Evolutionary conservation across 495 filamentous ascomycete species (phyloP).

Genomic region (Stereocaulon alpinum): DNA sequence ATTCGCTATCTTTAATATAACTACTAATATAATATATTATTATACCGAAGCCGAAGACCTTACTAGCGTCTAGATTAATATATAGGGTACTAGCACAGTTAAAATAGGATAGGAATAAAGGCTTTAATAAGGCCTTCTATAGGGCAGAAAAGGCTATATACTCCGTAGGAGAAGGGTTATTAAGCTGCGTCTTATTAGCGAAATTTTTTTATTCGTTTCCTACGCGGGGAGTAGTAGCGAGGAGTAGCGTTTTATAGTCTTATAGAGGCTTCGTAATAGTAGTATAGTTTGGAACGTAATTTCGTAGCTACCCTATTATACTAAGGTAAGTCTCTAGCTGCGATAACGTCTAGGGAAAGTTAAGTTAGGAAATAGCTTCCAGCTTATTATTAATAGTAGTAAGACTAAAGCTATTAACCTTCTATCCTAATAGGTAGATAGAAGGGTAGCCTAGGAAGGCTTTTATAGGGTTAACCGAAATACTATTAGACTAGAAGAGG

Average conservation of each 20-base stretch:
- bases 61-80: no score
- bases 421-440: conserved; percentile 9
- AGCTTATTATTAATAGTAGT: no score
- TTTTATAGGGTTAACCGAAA: conserved; percentile 7
- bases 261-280: conserved; percentile 8
- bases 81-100: no score
- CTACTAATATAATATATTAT: no score
- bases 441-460: conserved; percentile 3
- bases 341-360: no score
- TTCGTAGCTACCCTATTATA: no score
- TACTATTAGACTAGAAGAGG: conserved; percentile 6
- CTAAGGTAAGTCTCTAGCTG: no score
- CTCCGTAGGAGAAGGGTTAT: neutral
- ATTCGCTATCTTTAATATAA: neutral
- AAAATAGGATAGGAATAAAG: conserved; percentile 6
- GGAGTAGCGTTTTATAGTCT: conserved; percentile 4
- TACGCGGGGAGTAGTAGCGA: neutral
- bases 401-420: neutral
- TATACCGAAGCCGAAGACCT: no score
- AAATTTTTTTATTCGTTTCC: no score
- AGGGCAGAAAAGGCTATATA: neutral
- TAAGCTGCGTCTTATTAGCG: neutral
- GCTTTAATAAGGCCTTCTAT: neutral
- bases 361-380: no score
- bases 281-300: no score